These are phyloP conservation scores for Epicoccum sorghinum DNA, from an alignment of 2,329 filamentous ascomycete species.

Conservation along the genomic window DNA sequence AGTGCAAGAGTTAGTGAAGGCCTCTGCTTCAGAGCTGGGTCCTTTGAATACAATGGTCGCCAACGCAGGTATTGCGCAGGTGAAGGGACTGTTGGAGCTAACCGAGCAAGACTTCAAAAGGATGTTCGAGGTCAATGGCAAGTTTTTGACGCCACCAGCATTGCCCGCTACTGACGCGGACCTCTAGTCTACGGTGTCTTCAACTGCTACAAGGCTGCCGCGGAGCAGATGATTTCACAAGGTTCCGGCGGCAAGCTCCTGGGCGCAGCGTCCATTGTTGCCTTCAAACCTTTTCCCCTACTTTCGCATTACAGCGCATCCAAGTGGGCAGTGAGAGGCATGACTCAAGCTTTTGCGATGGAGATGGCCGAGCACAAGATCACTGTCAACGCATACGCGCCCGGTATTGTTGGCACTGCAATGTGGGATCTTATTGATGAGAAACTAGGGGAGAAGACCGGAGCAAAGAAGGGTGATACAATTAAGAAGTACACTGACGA, in stretches of 20 bases:
- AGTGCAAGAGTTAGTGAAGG: slow-evolving; percentile 60
- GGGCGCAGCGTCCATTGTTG: slow-evolving; percentile 60
- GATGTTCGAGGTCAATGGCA: slow-evolving; percentile 67
- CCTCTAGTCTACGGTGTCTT: slow-evolving; percentile 63
- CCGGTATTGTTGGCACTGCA: slow-evolving; percentile 68
- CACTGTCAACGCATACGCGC: slow-evolving; percentile 70
- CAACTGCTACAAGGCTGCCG: slow-evolving; percentile 68
- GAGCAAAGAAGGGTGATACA: slow-evolving; percentile 58
- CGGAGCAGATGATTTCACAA: slow-evolving; percentile 69
- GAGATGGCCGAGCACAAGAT: slow-evolving; percentile 69
- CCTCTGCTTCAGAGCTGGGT: slow-evolving; percentile 60
- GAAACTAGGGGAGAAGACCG: slow-evolving; percentile 60
- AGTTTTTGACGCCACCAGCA: neutral
- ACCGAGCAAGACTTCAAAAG: slow-evolving; percentile 62
- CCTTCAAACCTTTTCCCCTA: slow-evolving; percentile 64
- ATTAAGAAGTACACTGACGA: slow-evolving; percentile 62
- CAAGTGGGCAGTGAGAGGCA: slow-evolving; percentile 70
- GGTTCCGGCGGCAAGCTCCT: slow-evolving; percentile 58
- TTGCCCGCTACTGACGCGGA: neutral
- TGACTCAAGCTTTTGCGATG: slow-evolving; percentile 71
- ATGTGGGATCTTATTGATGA: slow-evolving; percentile 75
- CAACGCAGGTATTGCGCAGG: slow-evolving; percentile 67
- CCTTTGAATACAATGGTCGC: slow-evolving; percentile 62
- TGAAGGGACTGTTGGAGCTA: slow-evolving; percentile 62
- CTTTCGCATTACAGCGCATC: slow-evolving; percentile 68